Evolutionary conservation across 352 stramenopile species (phyloP).

Genomic region (Pythium volutum): DNA sequence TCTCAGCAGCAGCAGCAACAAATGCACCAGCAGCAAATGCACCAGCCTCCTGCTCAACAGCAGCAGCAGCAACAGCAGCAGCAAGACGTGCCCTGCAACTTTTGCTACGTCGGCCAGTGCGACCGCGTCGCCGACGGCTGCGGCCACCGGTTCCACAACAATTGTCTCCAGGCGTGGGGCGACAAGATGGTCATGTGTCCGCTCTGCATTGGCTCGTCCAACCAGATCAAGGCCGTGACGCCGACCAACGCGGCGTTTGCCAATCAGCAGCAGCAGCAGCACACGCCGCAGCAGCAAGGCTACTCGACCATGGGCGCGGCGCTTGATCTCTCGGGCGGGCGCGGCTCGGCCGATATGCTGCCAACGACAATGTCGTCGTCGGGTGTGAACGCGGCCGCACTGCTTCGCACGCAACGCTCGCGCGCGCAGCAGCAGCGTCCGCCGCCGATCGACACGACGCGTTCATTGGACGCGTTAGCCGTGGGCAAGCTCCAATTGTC

Average conservation of each 20-base stretch:
- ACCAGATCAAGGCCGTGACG: slow-evolving; percentile 23
- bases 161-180: slow-evolving; percentile 66
- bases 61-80: slow-evolving; percentile 18
- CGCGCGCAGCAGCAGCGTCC: slow-evolving; percentile 22
- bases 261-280: slow-evolving; percentile 15
- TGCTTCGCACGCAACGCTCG: slow-evolving; percentile 3
- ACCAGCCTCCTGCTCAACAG: slow-evolving; percentile 4
- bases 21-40: slow-evolving; percentile 2
- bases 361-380: slow-evolving; percentile 2
- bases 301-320: slow-evolving; percentile 12
- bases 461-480: slow-evolving; percentile 12
- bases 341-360: slow-evolving; percentile 6
- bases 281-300: slow-evolving; percentile 14
- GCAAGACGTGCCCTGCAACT: slow-evolving; percentile 26
- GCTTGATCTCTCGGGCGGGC: slow-evolving; percentile 12
- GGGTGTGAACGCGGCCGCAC: neutral
- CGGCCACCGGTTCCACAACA: slow-evolving; percentile 66
- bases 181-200: slow-evolving; percentile 36
- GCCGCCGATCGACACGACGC: slow-evolving; percentile 27
- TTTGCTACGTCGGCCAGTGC: slow-evolving; percentile 23
- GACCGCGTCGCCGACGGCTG: slow-evolving; percentile 55
- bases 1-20: slow-evolving; percentile 8
- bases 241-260: slow-evolving; percentile 26
- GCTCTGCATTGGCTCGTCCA: slow-evolving; percentile 16
- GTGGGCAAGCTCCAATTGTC: slow-evolving; percentile 19